A percentile compares a stretch with the other conserved stretches of the same genome.
phyloP scores from a whole-genome alignment of 805 yeast genomes.

The Spathaspora passalidarum region DNA sequence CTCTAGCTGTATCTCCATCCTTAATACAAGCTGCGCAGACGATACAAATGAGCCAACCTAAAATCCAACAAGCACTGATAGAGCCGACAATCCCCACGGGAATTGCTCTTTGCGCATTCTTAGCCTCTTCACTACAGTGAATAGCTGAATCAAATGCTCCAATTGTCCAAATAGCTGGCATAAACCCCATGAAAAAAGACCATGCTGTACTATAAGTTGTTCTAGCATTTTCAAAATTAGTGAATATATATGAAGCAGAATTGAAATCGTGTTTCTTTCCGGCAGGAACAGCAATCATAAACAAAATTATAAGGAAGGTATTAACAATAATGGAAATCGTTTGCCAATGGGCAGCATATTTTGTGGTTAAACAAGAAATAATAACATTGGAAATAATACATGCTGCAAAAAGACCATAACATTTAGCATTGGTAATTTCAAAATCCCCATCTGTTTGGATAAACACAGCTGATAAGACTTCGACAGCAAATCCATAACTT shows the following conservation, averaged over 20 bases:
- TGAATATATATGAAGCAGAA: slow-evolving; percentile 46
- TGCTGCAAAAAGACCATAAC: slow-evolving; percentile 64
- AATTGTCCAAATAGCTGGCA: slow-evolving; percentile 72
- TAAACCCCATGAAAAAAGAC: slow-evolving; percentile 49
- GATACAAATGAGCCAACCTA: slow-evolving; percentile 54
- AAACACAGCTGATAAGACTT: slow-evolving; percentile 54
- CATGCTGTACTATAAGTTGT: slow-evolving; percentile 28
- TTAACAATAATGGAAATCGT: slow-evolving; percentile 55
- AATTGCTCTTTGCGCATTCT: slow-evolving; percentile 55
- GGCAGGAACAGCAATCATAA: slow-evolving; percentile 59
- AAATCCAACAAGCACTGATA: slow-evolving; percentile 48
- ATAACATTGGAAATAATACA: slow-evolving; percentile 49
- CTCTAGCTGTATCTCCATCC: slow-evolving; percentile 34
- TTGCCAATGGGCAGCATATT: slow-evolving; percentile 53
- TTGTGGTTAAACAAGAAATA: slow-evolving; percentile 54
- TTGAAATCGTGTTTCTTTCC: slow-evolving; percentile 40
- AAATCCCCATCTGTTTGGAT: slow-evolving; percentile 52
- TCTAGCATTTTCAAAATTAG: slow-evolving; percentile 46
- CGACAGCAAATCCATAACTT: slow-evolving; percentile 61
- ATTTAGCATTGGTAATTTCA: slow-evolving; percentile 48
- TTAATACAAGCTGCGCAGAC: slow-evolving; percentile 51
- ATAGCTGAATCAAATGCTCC: slow-evolving; percentile 67
- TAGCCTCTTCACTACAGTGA: slow-evolving; percentile 67
- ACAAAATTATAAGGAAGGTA: slow-evolving; percentile 46
- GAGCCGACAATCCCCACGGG: slow-evolving; percentile 62